These are phyloP conservation scores for Barbarea vulgaris DNA, from an alignment of 345 rosid species.

Conservation along the genomic window DNA sequence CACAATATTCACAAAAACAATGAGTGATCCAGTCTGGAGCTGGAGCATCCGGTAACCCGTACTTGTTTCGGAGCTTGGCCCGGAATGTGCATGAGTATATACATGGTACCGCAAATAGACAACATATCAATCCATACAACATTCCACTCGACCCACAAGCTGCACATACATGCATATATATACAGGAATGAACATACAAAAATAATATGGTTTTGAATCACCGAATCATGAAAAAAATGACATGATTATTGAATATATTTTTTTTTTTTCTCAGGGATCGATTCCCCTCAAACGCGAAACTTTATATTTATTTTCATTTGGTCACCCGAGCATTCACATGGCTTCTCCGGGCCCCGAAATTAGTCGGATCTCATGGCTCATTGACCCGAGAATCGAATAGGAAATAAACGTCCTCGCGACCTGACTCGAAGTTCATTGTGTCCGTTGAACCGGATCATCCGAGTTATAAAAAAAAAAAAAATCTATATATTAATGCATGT, in stretches of 20 bases:
- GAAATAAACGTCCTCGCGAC: too few relatives aligned
- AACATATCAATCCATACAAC: conserved; percentile 36
- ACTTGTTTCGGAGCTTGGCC: conserved; percentile 45
- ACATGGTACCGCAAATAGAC: conserved; percentile 26
- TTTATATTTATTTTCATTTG: too few relatives aligned
- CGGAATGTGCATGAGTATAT: conserved; percentile 41
- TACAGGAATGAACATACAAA: background rate
- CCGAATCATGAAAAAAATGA: background rate
- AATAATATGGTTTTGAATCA: background rate
- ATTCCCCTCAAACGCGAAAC: too few relatives aligned
- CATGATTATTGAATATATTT: too few relatives aligned
- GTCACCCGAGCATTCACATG: too few relatives aligned
- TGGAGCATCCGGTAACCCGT: conserved; percentile 55
- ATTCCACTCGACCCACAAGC: conserved; percentile 36
- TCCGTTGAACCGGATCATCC: too few relatives aligned
- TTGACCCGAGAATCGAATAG: too few relatives aligned
- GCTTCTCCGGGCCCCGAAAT: too few relatives aligned
- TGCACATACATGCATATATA: background rate
- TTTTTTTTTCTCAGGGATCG: too few relatives aligned
- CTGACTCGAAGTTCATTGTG: too few relatives aligned
- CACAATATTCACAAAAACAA: conserved; percentile 50
- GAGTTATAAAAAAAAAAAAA: too few relatives aligned
- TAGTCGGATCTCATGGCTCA: too few relatives aligned
- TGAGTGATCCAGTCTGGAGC: conserved; percentile 53
- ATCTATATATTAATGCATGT: background rate